A percentile compares a stretch with the other conserved stretches of the same genome.
Conservation (phyloP, 495 filamentous ascomycete genomes). For the Tetracladium setigerum region DNA sequence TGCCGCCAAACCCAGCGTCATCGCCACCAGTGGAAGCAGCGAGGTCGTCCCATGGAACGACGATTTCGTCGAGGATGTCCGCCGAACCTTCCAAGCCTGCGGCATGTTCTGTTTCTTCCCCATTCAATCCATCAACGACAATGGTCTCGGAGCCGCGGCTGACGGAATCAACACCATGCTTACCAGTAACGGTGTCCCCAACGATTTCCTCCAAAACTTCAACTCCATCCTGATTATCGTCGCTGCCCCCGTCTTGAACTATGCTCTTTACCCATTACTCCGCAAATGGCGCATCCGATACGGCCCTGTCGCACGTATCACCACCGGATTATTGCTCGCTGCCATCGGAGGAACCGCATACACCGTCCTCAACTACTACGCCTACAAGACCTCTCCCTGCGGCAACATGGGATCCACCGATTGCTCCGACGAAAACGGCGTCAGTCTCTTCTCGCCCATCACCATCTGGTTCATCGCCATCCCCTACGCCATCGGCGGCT, state of each 20-base stretch:
- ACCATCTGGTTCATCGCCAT: conserved; percentile 34
- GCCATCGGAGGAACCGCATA: conserved; percentile 52
- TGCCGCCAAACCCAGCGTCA: conserved; percentile 52
- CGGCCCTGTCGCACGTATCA: conserved; percentile 64
- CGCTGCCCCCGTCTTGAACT: conserved; percentile 63
- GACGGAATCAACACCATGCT: conserved; percentile 53
- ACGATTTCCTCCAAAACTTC: conserved; percentile 73
- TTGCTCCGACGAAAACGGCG: conserved; percentile 28
- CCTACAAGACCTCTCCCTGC: conserved; percentile 51
- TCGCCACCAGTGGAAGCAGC: conserved; percentile 39
- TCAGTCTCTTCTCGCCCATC: conserved; percentile 32
- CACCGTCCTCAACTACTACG: conserved; percentile 63
- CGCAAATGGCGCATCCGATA: conserved; percentile 54
- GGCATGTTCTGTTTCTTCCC: conserved; percentile 60
- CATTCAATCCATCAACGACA: conserved; percentile 59
- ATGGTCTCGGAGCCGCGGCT: conserved; percentile 37
- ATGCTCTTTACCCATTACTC: conserved; percentile 58
- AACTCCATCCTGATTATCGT: conserved; percentile 67
- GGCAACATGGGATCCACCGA: conserved; percentile 32
- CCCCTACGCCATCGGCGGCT: conserved; percentile 40
- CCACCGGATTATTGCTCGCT: conserved; percentile 61
- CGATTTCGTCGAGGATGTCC: conserved; percentile 49
- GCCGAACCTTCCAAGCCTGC: conserved; percentile 49
- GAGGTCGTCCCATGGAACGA: conserved; percentile 40
- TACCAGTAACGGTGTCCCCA: conserved; percentile 60